Conservation (phyloP, 441 rosid genomes). For the Flueggea neowawraea region DNA sequence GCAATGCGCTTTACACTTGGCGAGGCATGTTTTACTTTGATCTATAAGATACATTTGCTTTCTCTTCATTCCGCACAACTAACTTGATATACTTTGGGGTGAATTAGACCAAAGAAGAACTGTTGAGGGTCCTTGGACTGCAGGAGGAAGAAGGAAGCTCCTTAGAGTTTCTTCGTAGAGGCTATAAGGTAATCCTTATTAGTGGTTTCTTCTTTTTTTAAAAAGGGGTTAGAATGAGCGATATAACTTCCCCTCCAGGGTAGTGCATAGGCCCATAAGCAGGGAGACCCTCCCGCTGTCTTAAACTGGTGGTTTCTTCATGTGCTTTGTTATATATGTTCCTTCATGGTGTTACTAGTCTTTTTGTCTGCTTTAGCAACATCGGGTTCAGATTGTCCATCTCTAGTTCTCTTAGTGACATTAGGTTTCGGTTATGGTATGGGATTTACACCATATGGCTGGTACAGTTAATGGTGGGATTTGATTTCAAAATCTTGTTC, state of each 20-base stretch:
- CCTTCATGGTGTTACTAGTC: not conserved
- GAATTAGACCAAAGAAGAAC: slow-evolving; percentile 86
- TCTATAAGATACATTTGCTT: slow-evolving; percentile 12
- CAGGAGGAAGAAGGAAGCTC: slow-evolving; percentile 95
- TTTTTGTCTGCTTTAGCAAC: no score
- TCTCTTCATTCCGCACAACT: slow-evolving; percentile 2
- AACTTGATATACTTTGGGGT: slow-evolving; percentile 7
- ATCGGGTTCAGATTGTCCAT: no score
- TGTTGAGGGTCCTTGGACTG: slow-evolving; percentile 81
- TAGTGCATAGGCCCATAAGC: no score
- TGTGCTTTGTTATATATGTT: not conserved
- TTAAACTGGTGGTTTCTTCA: not conserved
- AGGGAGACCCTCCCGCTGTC: no score
- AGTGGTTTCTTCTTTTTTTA: not conserved
- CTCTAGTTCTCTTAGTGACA: no score
- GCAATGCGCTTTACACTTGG: slow-evolving; percentile 81
- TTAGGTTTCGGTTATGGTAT: no score
- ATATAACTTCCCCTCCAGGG: no score
- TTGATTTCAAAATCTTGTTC: no score
- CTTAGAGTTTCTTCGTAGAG: slow-evolving; percentile 84
- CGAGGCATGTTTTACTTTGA: slow-evolving; percentile 44
- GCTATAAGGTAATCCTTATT: slow-evolving; percentile 62
- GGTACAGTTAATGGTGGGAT: no score
- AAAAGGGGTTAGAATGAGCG: not conserved
- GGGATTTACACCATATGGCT: no score